Evolutionary conservation across 805 yeast species (phyloP), one percentile per base, ranked within the genome.

Genomic region (Kodamaea kakaduensis): DNA sequence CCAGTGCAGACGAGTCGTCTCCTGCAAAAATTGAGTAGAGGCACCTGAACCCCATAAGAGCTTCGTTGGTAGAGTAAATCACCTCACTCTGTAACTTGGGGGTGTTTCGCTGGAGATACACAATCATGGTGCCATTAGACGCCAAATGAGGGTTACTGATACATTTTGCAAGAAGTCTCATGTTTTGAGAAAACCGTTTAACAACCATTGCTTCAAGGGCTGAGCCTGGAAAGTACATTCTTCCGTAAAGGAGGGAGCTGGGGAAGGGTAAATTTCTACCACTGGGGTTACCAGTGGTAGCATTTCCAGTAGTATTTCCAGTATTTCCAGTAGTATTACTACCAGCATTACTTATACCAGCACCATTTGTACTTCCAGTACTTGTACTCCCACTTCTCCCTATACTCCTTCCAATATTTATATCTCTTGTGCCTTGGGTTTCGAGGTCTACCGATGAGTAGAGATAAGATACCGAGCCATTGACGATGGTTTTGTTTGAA

Each of bases 161-260:
- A 52, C 93, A 83, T 46, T 85, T 84, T 14, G 86, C 58, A 26
- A 82, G 59, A 10, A 89, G 39, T 50, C 86, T 96, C 2, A 84
- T 67, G 17, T 66, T 63, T 5, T 71, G 58, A 0, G 81, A 65
- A 12, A 85, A 49, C 37, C 86, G 64, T 43, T 82, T 76, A 25
- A 87, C 76, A 6, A 80, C 45, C 90, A 93, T 81, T 1, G 96
- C 96, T 56, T 90, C 97, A 2, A 93, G 61, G 6, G 83, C 80
- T 12, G 85, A 79, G 2, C 86, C 84, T 0, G 98, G 97, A 42
- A 90, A 78, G 50, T 81, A 84, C 78, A 93, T 75, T 44, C 90
- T 69, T 1, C 97, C 97, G 56, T 86, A 90, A 21, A 83, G 58
- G 10, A 90, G 62, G 0, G 78, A 64, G 9, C 22, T n/a, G n/a